Conservation (phyloP, 768 basidiomycete genomes). For the Leccinum imitatum region DNA sequence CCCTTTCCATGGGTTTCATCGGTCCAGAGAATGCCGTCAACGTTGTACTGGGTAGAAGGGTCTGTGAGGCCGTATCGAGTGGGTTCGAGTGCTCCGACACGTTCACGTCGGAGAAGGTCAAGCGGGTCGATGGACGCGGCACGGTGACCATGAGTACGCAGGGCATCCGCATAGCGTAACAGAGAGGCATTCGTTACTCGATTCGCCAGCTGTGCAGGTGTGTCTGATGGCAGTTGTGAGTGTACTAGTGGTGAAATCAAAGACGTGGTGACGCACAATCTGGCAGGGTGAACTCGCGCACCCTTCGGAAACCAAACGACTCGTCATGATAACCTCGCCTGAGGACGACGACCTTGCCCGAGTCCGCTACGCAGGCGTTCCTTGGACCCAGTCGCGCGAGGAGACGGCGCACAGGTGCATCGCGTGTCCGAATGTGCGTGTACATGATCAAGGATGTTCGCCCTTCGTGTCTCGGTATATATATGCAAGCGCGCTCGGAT, state of each 20-base stretch:
- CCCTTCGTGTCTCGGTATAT: background rate
- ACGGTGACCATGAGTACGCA: slow-evolving; percentile 83
- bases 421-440: slow-evolving; percentile 13
- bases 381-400: slow-evolving; percentile 7
- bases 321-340: slow-evolving; percentile 65
- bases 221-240: slow-evolving; percentile 44
- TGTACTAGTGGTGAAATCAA: background rate
- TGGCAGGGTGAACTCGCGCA: slow-evolving; percentile 59
- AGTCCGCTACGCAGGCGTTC: background rate
- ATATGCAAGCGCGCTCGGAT: slow-evolving; percentile 9
- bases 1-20: slow-evolving; percentile 24
- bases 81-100: slow-evolving; percentile 73
- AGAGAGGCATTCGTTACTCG: slow-evolving; percentile 72
- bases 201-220: slow-evolving; percentile 61
- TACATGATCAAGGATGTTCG: slow-evolving; percentile 14
- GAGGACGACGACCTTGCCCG: slow-evolving; percentile 23
- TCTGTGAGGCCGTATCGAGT: slow-evolving; percentile 71
- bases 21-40: slow-evolving; percentile 84
- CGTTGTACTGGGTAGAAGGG: slow-evolving; percentile 53
- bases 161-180: slow-evolving; percentile 84
- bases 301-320: slow-evolving; percentile 75
- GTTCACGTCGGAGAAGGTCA: slow-evolving; percentile 82
- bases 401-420: slow-evolving; percentile 12
- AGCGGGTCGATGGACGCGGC: slow-evolving; percentile 87
- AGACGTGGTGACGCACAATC: slow-evolving; percentile 55